Evolutionary conservation across 345 rosid species (phyloP), one percentile per base, ranked within the genome.

Genomic region (Syzygium jambos): DNA sequence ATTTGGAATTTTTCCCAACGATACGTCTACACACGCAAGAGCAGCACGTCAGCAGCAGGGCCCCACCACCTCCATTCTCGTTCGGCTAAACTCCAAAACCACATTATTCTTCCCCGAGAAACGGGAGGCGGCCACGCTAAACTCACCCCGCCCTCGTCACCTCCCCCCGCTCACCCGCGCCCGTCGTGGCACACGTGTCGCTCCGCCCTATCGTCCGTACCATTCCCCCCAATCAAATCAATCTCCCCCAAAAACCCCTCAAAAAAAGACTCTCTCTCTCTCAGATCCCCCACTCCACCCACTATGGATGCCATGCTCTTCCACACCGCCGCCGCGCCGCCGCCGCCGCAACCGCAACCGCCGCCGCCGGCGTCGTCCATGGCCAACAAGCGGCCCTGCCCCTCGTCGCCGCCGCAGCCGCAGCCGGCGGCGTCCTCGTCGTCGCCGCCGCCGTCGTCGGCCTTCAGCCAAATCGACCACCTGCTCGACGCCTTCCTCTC

Each of bases 301-400:
- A 30, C 93, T 85, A 90, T 93, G 94, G 95, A 94, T 90, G 52
- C 93, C 84, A 89, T 90, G 86, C 89, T 89, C 91, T 90, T 87
- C 90, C 92, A 84, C 82, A 51, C 85, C 88, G 86, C 90, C 84
- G 84, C 92, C 15, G 84, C 88, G 19, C 63, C 86, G 6, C 23
- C 57, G 86, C 84, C 88, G 29, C 25, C 89, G 52, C 88, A 5
- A 1, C 49, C 57, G 86, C 84, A 88, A 15, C 25, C 88, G 55
- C 49, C 57, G 86, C 84, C 90, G 22, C 25, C 88, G 55, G 85
- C 88, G 29, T 17, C 89, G 55, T 88, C 94, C 89, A 91, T 91
- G 94, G 94, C 97, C 88, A 95, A 85, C 87, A 89, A 95, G 85
- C 96, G 96, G 30, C 95, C 93, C 51, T 95, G 96, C 68, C 89